Evolutionary conservation across 2,329 filamentous ascomycete species (phyloP), one percentile per base, ranked within the genome.

Genomic region (Colletotrichum tofieldiae): DNA sequence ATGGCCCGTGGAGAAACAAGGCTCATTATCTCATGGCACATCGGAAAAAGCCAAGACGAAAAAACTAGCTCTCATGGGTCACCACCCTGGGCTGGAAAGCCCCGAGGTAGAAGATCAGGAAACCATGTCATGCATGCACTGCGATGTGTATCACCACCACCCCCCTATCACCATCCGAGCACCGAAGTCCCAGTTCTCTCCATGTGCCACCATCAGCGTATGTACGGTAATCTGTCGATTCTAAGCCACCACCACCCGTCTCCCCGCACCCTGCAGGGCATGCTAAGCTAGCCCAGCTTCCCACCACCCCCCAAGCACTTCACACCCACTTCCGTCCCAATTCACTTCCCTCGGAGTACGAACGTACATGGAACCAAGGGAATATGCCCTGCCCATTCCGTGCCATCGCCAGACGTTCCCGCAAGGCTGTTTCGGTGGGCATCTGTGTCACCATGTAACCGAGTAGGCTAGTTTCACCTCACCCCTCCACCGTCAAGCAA

Each of bases 191-290:
- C 63, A 35, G 20, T 39, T 37, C n/a, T n/a, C 26, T 20, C 39
- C 37, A 23, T 65, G 41, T 23, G n/a, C 51, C 60, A 39, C 37
- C 66, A 56, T 47, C 61, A 58, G 67, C 26, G 26, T 45, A 70
- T 60, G 47, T 67, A 45, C 47, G 49, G 39, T 49, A 61, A 51
- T 67, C 55, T 67, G 56, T 71, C 56, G 64, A 71, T 62, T 61
- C 37, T 71, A 45, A 71, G 68, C 64, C 68, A 71, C 68, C 68
- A 52, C 64, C 64, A n/a, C 47, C 37, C 61, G 37, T 55, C 61
- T 55, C 65, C 32, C 62, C 49, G 39, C 60, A 54, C 51, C 66
- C 39, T 45, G 60, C 54, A 49, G 32, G n/a, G 63, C 41, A 41
- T 35, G 35, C 54, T 58, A 58, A 23, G 54, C n/a, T 63, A 41